Percentiles rank a stretch among this genome's conserved stretches.
These are phyloP conservation scores for Wallacemonas sp. DNA, from an alignment of 208 protist genomes.

Conservation along the genomic window DNA sequence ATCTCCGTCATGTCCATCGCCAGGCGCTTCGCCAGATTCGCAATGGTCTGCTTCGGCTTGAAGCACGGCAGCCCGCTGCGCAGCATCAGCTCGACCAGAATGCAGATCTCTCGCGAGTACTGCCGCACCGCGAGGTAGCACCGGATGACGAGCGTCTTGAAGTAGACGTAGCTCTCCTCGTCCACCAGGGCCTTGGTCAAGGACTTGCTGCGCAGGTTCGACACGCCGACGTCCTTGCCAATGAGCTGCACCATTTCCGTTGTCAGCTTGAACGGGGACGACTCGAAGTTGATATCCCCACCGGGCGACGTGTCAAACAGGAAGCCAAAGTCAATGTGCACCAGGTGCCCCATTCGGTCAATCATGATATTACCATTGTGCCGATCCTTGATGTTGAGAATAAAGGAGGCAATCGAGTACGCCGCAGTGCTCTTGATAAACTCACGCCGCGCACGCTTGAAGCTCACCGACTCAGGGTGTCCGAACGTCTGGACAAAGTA, in stretches of 20 bases:
- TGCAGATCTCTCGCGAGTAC: slow-evolving; percentile 74
- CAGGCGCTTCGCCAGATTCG: slow-evolving; percentile 67
- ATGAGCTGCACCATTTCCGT: slow-evolving; percentile 93
- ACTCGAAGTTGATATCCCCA: slow-evolving; percentile 95
- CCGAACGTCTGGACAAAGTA: slow-evolving; percentile 94
- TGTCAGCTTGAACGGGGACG: slow-evolving; percentile 93
- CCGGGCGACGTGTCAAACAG: slow-evolving; percentile 95
- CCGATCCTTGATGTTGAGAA: slow-evolving; percentile 95
- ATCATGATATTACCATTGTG: slow-evolving; percentile 97
- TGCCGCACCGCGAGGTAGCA: slow-evolving; percentile 86
- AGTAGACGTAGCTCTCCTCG: slow-evolving; percentile 80
- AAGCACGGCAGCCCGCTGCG: slow-evolving; percentile 85
- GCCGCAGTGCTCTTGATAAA: slow-evolving; percentile 92
- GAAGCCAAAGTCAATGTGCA: slow-evolving; percentile 99
- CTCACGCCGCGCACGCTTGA: slow-evolving; percentile 85
- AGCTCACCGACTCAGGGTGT: slow-evolving; percentile 68
- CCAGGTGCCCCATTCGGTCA: slow-evolving; percentile 86
- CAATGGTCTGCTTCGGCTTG: slow-evolving; percentile 80
- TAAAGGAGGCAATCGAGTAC: slow-evolving; percentile 94
- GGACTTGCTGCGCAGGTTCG: slow-evolving; percentile 50
- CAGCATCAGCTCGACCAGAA: slow-evolving; percentile 88
- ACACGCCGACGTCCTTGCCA: slow-evolving; percentile 67
- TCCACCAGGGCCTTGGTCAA: slow-evolving; percentile 76
- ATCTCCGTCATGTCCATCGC: slow-evolving; percentile 71
- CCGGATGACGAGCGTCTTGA: slow-evolving; percentile 72